These are phyloP conservation scores for Excoecaria agallocha DNA, from an alignment of 345 rosid species.

Conservation along the genomic window DNA sequence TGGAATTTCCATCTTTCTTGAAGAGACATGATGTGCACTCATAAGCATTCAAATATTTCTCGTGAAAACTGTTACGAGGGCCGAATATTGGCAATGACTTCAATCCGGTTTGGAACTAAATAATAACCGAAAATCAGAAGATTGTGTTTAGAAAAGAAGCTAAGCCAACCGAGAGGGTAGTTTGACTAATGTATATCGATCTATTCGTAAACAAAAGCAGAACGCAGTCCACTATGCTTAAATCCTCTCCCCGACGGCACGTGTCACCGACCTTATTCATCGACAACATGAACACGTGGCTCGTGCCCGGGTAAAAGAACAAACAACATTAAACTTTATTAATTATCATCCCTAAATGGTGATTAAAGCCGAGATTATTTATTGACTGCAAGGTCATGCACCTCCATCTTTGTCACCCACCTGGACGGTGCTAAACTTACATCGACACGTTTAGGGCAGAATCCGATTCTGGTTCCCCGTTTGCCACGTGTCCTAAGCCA, in stretches of 20 bases:
- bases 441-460: slow-evolving; percentile 50
- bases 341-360: background rate
- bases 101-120: too few species aligned
- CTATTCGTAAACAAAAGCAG: too few species aligned
- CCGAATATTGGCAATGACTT: too few species aligned
- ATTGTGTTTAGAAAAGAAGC: too few species aligned
- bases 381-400: background rate
- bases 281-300: slow-evolving; percentile 29
- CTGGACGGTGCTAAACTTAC: slow-evolving; percentile 47
- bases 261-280: slow-evolving; percentile 28
- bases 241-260: background rate
- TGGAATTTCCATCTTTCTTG: too few species aligned
- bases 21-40: too few species aligned
- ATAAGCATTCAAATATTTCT: too few species aligned
- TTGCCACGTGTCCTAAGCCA: slow-evolving; percentile 33
- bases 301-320: slow-evolving; percentile 27
- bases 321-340: background rate
- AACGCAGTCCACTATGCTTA: too few species aligned
- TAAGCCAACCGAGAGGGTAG: too few species aligned
- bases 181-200: too few species aligned
- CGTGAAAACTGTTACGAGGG: too few species aligned
- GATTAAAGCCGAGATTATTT: background rate
- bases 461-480: slow-evolving; percentile 39
- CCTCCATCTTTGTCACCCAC: background rate
- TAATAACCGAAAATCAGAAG: too few species aligned